Evolutionary conservation across 2,329 filamentous ascomycete species (phyloP), one percentile per base, ranked within the genome.

Genomic region (Pestalotiopsis sp.): DNA sequence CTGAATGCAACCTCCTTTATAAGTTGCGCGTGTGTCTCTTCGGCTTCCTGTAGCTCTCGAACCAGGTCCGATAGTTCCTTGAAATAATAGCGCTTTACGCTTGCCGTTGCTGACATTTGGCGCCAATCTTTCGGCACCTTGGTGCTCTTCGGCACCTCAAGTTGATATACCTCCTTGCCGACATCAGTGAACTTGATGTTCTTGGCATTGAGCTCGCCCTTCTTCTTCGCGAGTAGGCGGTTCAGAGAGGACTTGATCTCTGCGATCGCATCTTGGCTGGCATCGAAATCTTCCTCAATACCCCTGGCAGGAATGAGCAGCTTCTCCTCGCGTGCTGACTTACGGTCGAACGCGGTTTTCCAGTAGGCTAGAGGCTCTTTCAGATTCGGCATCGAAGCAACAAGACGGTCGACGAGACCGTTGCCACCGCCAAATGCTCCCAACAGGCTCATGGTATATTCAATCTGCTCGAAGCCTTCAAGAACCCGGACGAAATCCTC

Each of bases 401-500:
- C 90, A 52, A 99, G 88, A 66, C 94, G 91, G 68, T 94, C 93
- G 57, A 99, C 92, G 2, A 98, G 87, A 2, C 94, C 93, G 64
- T 94, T 91, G 2, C 92, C 93, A n/a, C 91, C 88, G 66, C 91
- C 89, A 74, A 93, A 92, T 9, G 91, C 87, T 61, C 87, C 86
- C 1, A 98, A 86, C 25, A 98, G 86, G 65, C 90, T 88, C 87
- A 97, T 93, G 0, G 95, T 97, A 78, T 97, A 96, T 71, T 98
- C 94, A 60, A 99, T 98, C 80, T 98, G 95, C 82, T 98, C 96
- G 74, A 98, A 99, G 0, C 96, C 96, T 79, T 98, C 95, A 0
- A 99, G 85, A 0, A 98, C 95, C 62, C 91, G 92, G 60, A 98
- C 90, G 78, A 99, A 99, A 77, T 99, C 96, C 68, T 96, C 93